A percentile compares a stretch with the other conserved stretches of the same genome.
Evolutionary conservation across 495 filamentous ascomycete species (phyloP).

Genomic region (Trichoderma asperelloides): DNA sequence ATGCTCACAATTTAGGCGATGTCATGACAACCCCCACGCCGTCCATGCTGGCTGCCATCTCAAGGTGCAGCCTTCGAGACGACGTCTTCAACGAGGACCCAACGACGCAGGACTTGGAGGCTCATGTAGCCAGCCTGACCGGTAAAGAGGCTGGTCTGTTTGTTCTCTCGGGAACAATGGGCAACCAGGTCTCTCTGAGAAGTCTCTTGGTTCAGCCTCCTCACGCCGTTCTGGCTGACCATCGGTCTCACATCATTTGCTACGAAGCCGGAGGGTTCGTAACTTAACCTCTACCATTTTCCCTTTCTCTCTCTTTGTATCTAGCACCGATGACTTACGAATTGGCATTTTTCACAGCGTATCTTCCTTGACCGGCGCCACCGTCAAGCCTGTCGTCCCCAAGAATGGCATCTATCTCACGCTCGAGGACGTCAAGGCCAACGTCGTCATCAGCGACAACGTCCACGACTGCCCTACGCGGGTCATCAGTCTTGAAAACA

Average conservation of each 20-base stretch:
- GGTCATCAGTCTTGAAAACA: slow-evolving; percentile 81
- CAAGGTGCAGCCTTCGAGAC: slow-evolving; percentile 55
- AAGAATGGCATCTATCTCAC: slow-evolving; percentile 65
- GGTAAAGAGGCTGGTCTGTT: slow-evolving; percentile 65
- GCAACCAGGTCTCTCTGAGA: slow-evolving; percentile 67
- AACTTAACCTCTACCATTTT: background rate
- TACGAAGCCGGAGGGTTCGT: slow-evolving; percentile 63
- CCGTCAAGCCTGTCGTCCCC: slow-evolving; percentile 49
- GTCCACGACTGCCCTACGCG: slow-evolving; percentile 63
- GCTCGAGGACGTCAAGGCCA: slow-evolving; percentile 57
- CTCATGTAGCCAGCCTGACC: slow-evolving; percentile 58
- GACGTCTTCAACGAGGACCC: slow-evolving; percentile 80
- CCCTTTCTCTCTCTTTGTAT: background rate
- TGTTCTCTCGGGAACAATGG: slow-evolving; percentile 87
- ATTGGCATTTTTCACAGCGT: slow-evolving; percentile 23
- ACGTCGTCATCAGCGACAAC: slow-evolving; percentile 36
- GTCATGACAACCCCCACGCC: slow-evolving; percentile 78
- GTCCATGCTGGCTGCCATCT: slow-evolving; percentile 65
- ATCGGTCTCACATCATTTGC: slow-evolving; percentile 54
- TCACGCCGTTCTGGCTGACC: slow-evolving; percentile 60
- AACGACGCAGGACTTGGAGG: slow-evolving; percentile 64
- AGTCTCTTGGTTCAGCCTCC: slow-evolving; percentile 61
- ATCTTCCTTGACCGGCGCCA: slow-evolving; percentile 50
- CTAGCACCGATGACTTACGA: background rate
- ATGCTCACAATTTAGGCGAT: slow-evolving; percentile 36